Percentiles rank a stretch among this genome's conserved stretches.
phyloP scores from a whole-genome alignment of 495 filamentous ascomycete genomes.

The Bombardia bombarda region DNA sequence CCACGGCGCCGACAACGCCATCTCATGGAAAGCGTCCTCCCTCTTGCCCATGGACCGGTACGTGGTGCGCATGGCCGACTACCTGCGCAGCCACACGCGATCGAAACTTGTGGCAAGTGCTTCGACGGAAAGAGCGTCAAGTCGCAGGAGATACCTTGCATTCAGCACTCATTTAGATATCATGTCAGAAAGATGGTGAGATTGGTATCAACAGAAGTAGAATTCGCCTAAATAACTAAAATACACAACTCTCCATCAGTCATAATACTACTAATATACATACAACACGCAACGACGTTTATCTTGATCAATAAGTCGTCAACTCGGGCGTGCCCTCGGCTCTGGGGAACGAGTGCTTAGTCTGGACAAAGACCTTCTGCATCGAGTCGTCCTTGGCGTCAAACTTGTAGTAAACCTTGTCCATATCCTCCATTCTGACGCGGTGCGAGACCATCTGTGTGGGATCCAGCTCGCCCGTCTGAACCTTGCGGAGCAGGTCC shows the following conservation, averaged over 20 bases:
- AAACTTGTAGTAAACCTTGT: constrained; percentile 62
- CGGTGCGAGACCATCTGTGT: constrained; percentile 75
- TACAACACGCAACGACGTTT: background rate
- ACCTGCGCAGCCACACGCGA: too few relatives aligned
- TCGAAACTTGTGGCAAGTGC: too few relatives aligned
- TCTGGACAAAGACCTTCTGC: constrained; percentile 68
- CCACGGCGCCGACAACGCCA: too few relatives aligned
- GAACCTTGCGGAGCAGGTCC: constrained; percentile 60
- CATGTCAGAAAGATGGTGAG: background rate
- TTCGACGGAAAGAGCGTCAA: too few relatives aligned
- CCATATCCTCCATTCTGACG: constrained; percentile 65
- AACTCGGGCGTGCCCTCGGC: constrained; percentile 46
- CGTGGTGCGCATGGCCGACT: too few relatives aligned
- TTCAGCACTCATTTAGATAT: too few relatives aligned
- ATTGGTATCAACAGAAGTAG: background rate
- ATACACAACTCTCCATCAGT: background rate
- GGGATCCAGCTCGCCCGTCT: constrained; percentile 64
- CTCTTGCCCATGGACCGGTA: too few relatives aligned
- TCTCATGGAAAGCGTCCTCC: too few relatives aligned
- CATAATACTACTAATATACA: background rate
- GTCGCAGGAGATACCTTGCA: too few relatives aligned
- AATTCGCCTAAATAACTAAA: background rate
- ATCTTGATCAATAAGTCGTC: constrained; percentile 25
- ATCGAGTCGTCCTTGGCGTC: constrained; percentile 59
- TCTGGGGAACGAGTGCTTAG: constrained; percentile 52